Percentiles rank a stretch among this genome's conserved stretches.
phyloP scores from a whole-genome alignment of 2,329 filamentous ascomycete genomes.

The Polytolypa hystricis region DNA sequence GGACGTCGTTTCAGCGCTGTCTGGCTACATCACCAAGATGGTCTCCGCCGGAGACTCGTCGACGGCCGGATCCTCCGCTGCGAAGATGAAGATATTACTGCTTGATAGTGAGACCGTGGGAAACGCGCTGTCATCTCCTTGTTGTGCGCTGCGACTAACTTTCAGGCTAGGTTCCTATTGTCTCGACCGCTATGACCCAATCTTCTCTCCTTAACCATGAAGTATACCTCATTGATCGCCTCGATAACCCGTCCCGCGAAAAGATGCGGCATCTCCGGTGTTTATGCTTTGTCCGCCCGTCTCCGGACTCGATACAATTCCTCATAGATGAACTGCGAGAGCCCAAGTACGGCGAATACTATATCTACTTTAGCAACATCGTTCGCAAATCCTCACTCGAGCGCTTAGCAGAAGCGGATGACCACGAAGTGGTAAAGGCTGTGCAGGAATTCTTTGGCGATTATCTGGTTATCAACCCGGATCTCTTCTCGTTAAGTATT shows the following conservation, averaged over 20 bases:
- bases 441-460: slow-evolving; percentile 97
- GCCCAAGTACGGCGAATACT: slow-evolving; percentile 94
- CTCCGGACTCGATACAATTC: slow-evolving; percentile 81
- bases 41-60: slow-evolving; percentile 66
- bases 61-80: slow-evolving; percentile 53
- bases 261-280: slow-evolving; percentile 97
- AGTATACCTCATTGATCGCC: slow-evolving; percentile 91
- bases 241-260: slow-evolving; percentile 81
- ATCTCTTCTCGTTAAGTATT: slow-evolving; percentile 73
- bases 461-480: slow-evolving; percentile 88
- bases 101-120: slow-evolving; percentile 81
- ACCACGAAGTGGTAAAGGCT: slow-evolving; percentile 88
- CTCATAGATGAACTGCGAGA: slow-evolving; percentile 92
- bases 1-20: slow-evolving; percentile 88
- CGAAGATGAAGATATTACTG: slow-evolving; percentile 97
- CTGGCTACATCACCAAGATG: slow-evolving; percentile 95
- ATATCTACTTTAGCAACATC: slow-evolving; percentile 95
- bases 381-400: slow-evolving; percentile 94
- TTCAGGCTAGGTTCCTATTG: slow-evolving; percentile 57
- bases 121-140: slow-evolving; percentile 25
- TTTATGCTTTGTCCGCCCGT: slow-evolving; percentile 84
- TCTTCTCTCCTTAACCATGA: slow-evolving; percentile 91
- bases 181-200: slow-evolving; percentile 92
- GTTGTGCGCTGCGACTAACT: slow-evolving; percentile 21
- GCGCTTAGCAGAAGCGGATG: slow-evolving; percentile 86